Percentiles rank a stretch among this genome's conserved stretches.
Conservation (phyloP, 2,329 filamentous ascomycete genomes). For the Penicillium sp. region DNA sequence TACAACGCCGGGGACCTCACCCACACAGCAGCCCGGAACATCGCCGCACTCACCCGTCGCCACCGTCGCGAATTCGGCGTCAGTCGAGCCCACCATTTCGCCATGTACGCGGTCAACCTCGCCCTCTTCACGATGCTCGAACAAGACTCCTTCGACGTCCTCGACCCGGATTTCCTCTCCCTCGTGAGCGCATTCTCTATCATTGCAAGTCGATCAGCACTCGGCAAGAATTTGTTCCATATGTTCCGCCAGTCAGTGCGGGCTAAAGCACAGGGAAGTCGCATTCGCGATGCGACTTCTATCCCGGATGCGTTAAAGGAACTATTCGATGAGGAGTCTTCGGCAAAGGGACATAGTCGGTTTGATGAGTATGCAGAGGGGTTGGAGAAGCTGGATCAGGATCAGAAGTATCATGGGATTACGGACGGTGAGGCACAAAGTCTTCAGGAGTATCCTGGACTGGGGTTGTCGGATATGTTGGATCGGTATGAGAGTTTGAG, state of each 20-base stretch:
- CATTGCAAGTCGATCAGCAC: slow-evolving; percentile 38
- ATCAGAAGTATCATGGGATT: slow-evolving; percentile 38
- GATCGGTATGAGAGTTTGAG: slow-evolving; percentile 45
- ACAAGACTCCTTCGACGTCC: slow-evolving; percentile 34
- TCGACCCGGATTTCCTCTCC: slow-evolving; percentile 41
- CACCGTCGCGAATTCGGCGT: slow-evolving; percentile 42
- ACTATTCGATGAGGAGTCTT: slow-evolving; percentile 36
- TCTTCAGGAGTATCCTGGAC: slow-evolving; percentile 33
- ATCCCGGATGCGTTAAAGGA: slow-evolving; percentile 40
- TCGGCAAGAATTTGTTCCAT: slow-evolving; percentile 42
- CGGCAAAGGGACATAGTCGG: slow-evolving; percentile 18
- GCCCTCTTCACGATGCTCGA: slow-evolving; percentile 42
- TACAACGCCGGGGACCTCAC: slow-evolving; percentile 30
- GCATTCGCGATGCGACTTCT: slow-evolving; percentile 28
- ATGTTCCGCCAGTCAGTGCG: slow-evolving; percentile 41
- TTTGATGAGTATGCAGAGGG: slow-evolving; percentile 41
- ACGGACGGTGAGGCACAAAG: slow-evolving; percentile 17
- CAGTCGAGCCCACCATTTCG: slow-evolving; percentile 41
- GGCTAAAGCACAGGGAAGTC: slow-evolving; percentile 36
- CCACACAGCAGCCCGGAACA: slow-evolving; percentile 37
- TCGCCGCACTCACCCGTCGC: slow-evolving; percentile 35
- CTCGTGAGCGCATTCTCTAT: slow-evolving; percentile 40
- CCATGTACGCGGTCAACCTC: slow-evolving; percentile 45
- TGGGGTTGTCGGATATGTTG: slow-evolving; percentile 43
- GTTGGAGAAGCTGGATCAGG: slow-evolving; percentile 38